Evolutionary conservation across 2,329 filamentous ascomycete species (phyloP), one percentile per base, ranked within the genome.

Genomic region (Paraphoma sp.): DNA sequence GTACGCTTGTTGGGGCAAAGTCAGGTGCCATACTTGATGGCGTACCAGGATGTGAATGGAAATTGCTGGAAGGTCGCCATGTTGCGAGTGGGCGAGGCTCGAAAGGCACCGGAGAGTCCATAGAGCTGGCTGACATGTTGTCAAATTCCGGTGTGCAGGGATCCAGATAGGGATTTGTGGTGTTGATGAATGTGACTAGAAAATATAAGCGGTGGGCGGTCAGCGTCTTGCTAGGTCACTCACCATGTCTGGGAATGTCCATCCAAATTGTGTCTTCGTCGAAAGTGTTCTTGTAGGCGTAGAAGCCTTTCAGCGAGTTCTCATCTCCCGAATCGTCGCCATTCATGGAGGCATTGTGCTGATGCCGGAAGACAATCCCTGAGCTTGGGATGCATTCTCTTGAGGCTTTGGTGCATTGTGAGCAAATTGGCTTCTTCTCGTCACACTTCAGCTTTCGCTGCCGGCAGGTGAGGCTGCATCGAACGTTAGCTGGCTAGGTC

Each of bases 291-390:
- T 86, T 87, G 73, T 89, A 88, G 23, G 85, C 85, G 69, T 88
- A 89, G 71, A 88, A 89, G 16, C 84, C 82, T 58, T 84, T 85
- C 58, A 88, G 74, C 48, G 78, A 80, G 36, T 79, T 81, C 43
- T 80, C 78, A 23, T 74, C 71, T 16, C 71, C 72, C 4, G 75
- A 75, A 44, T 79, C 78, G 12, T 76, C 76, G 47, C 83, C 82
- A 56, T 88, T 89, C 86, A 89, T 87, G 17, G 86, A 88, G 30
- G 86, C 86, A 81, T 89, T 89, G 74, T 89, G 87, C 68, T 89
- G 86, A 72, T 89, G 87, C 53, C 87, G 84, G 67, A 89, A 89
- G 44, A 88, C 84, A 64, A 89, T 83, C 49, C 85, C 86, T 59
- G 86, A 85, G 67, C 84, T 86, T 23, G 84, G 84, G 45, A 84